A percentile compares a stretch with the other conserved stretches of the same genome.
Evolutionary conservation across 2,329 filamentous ascomycete genomes (phyloP).

Genomic region (Cercospora sesami): DNA sequence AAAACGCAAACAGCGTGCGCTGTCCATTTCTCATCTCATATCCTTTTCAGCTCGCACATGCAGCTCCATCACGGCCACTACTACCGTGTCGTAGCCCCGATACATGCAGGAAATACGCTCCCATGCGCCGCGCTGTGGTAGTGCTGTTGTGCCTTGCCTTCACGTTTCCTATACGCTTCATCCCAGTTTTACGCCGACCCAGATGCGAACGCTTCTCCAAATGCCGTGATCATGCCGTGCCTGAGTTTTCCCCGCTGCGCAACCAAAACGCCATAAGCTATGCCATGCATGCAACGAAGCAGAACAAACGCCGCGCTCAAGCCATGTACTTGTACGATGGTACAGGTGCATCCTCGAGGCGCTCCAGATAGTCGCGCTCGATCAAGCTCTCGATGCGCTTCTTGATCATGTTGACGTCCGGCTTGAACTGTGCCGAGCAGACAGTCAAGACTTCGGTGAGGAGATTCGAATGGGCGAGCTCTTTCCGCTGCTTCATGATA

Average conservation of each 20-base stretch:
- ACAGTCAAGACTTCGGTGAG: constrained; percentile 71
- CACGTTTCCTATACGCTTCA: neutral
- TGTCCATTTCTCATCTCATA: neutral
- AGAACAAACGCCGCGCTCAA: neutral
- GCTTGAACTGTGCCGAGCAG: constrained; percentile 68
- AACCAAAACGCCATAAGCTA: constrained; percentile 5
- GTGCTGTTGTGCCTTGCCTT: neutral
- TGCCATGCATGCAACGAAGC: constrained; percentile 1
- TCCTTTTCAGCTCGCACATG: neutral
- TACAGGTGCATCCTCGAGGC: constrained; percentile 63
- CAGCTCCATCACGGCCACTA: neutral
- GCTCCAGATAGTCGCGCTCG: constrained; percentile 73
- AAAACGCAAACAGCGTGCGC: neutral
- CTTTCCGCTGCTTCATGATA: constrained; percentile 85
- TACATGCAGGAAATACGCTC: neutral
- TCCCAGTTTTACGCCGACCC: neutral
- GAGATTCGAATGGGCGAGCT: constrained; percentile 67
- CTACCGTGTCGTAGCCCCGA: neutral
- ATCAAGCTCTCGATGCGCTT: constrained; percentile 77
- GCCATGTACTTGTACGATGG: constrained; percentile 72
- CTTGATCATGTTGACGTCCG: constrained; percentile 76
- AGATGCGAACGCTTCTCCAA: neutral
- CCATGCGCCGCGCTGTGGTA: constrained; percentile 9
- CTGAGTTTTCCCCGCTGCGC: neutral
- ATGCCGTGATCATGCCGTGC: neutral